Evolutionary conservation across 1,284 basidiomycete genomes (phyloP), one percentile per base, ranked within the genome.

Genomic region (Leucoagaricus sp.): DNA sequence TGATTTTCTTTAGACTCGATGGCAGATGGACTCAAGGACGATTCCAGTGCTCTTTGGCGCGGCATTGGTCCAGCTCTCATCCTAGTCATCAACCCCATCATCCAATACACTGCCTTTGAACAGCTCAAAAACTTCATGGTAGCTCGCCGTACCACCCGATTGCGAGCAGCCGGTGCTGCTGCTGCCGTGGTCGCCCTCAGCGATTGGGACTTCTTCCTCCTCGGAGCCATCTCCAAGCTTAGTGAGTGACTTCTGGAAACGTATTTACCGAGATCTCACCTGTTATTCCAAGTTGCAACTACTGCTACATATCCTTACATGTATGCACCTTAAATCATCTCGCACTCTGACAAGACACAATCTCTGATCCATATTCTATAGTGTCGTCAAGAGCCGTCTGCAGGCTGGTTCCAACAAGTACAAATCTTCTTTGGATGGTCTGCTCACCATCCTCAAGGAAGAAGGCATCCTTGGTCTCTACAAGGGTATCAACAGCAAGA

Each of bases 61-160:
- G 97, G 97, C n/a, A 84, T 99, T 40, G 94, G 95, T 0, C 96
- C 97, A 2, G 96, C 96, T 15, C 78, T 99, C 51, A 83, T 96
- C 33, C 81, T 99, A 44, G 96, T 98, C 64, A 85, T 95, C 66
- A 99, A 99, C 72, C 97, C 97, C 7, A 92, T 99, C 33, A 80
- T 99, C 38, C 87, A 91, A 70, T 95, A 94, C 67, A 95, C 91
- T 6, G 83, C 89, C 0, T 97, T 85, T 58, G 79, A 81, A 72
- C 92, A 96, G 69, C 77, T 97, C 61, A 94, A 94, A 80, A 95
- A 95, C 64, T 65, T 82, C 45, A 67, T 93, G 58, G 73, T 91
- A 49, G 78, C 80, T 55, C 78, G 78, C 33, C 79, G 91, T 23
- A 83, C 83, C 28, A 76, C 71, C 41, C 82, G 76, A 60, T 69